A percentile compares a stretch with the other conserved stretches of the same genome.
Evolutionary conservation across 768 basidiomycete species (phyloP).

Genomic region (Lactifluus volemus): DNA sequence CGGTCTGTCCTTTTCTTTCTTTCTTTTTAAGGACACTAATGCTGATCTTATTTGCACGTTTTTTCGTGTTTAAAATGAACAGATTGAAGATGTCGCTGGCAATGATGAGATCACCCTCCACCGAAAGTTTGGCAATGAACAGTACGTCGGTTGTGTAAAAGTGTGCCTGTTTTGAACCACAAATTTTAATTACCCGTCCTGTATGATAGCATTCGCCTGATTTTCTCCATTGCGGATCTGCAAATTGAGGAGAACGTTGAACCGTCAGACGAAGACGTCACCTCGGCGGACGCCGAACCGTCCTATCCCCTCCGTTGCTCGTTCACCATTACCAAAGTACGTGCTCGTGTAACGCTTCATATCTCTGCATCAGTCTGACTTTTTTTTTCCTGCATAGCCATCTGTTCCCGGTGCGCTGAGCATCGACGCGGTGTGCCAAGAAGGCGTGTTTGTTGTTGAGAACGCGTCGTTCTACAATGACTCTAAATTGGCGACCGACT

Average conservation of each 20-base stretch:
- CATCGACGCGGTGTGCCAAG: constrained; percentile 70
- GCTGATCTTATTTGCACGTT: background rate
- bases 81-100: constrained; percentile 65
- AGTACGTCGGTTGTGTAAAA: constrained; percentile 38
- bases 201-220: constrained; percentile 61
- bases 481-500: constrained; percentile 56
- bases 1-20: constrained; percentile 36
- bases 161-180: no score
- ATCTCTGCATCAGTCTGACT: constrained; percentile 4
- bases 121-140: constrained; percentile 88
- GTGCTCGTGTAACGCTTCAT: background rate
- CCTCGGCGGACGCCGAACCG: constrained; percentile 29
- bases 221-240: constrained; percentile 91
- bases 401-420: constrained; percentile 57
- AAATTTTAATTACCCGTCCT: background rate
- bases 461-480: constrained; percentile 84
- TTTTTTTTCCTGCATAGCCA: constrained; percentile 30
- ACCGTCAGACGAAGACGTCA: constrained; percentile 33
- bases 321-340: constrained; percentile 78
- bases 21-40: background rate
- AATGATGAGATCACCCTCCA: constrained; percentile 75
- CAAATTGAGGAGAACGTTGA: constrained; percentile 38
- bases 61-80: background rate
- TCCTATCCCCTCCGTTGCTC: constrained; percentile 71
- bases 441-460: constrained; percentile 77